Evolutionary conservation across 441 rosid genomes (phyloP).

Genomic region (Eutrema salsugineum): DNA sequence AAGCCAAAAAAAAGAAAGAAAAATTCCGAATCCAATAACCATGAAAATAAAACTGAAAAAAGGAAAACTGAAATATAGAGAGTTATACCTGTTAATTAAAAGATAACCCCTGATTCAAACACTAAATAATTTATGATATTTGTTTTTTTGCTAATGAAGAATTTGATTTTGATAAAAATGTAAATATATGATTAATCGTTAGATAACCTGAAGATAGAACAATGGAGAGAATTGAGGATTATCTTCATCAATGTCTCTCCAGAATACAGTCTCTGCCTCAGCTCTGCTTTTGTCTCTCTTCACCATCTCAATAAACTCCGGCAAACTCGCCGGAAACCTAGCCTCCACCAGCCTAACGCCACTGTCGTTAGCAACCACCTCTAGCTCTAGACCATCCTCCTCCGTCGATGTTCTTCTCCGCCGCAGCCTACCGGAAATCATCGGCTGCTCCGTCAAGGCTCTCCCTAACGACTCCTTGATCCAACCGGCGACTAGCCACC

Average conservation of each 20-base stretch:
- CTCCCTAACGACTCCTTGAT: constrained; percentile 61
- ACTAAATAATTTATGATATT: too few relatives aligned
- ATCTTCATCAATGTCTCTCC: constrained; percentile 68
- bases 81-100: too few relatives aligned
- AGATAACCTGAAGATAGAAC: constrained; percentile 54
- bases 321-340: constrained; percentile 33
- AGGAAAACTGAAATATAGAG: background rate
- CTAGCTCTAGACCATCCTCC: constrained; percentile 52
- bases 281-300: constrained; percentile 35
- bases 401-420: constrained; percentile 10
- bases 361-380: constrained; percentile 66
- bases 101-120: too few relatives aligned
- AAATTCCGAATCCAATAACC: background rate
- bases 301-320: constrained; percentile 45
- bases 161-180: background rate
- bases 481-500: constrained; percentile 62
- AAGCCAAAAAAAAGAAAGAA: background rate
- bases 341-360: constrained; percentile 72
- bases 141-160: too few relatives aligned
- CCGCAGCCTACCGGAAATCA: constrained; percentile 54
- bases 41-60: background rate
- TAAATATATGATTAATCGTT: too few relatives aligned
- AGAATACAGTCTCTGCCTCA: constrained; percentile 55
- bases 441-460: constrained; percentile 51
- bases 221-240: constrained; percentile 70